A percentile compares a stretch with the other conserved stretches of the same genome.
phyloP scores from a whole-genome alignment of 1,284 basidiomycete species.

The Hemileia vastatrix region DNA sequence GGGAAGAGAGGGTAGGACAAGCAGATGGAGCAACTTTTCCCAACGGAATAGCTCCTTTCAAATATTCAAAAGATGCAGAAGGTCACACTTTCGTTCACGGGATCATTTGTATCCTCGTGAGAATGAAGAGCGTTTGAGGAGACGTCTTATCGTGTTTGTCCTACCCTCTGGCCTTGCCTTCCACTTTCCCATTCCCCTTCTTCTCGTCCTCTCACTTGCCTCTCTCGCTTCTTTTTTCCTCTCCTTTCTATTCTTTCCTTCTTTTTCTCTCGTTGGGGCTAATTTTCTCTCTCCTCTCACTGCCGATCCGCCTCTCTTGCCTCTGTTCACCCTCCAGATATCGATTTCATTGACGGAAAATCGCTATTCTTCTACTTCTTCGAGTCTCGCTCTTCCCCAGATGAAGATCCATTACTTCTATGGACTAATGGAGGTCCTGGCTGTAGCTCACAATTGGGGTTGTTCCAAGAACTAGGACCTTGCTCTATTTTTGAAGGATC shows the following conservation, averaged over 20 bases:
- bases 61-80: background rate
- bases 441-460: slow-evolving; percentile 66
- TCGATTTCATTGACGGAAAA: slow-evolving; percentile 59
- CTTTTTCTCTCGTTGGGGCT: too few species aligned
- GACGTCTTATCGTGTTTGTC: too few species aligned
- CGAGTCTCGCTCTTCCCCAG: slow-evolving; percentile 60
- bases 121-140: too few species aligned
- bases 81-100: background rate
- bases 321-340: slow-evolving; percentile 41
- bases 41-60: too few species aligned
- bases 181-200: too few species aligned
- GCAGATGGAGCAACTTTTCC: too few species aligned
- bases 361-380: slow-evolving; percentile 79
- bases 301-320: too few species aligned
- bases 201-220: background rate
- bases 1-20: too few species aligned
- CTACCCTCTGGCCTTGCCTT: too few species aligned
- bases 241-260: too few species aligned
- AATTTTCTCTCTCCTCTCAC: too few species aligned
- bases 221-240: background rate
- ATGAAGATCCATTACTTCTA: slow-evolving; percentile 48
- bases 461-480: slow-evolving; percentile 72
- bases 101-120: background rate
- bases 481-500: slow-evolving; percentile 26
- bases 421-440: slow-evolving; percentile 48